Base-by-base conservation (phyloP, 805 yeast species). In the Kuraishia hungarica region DNA sequence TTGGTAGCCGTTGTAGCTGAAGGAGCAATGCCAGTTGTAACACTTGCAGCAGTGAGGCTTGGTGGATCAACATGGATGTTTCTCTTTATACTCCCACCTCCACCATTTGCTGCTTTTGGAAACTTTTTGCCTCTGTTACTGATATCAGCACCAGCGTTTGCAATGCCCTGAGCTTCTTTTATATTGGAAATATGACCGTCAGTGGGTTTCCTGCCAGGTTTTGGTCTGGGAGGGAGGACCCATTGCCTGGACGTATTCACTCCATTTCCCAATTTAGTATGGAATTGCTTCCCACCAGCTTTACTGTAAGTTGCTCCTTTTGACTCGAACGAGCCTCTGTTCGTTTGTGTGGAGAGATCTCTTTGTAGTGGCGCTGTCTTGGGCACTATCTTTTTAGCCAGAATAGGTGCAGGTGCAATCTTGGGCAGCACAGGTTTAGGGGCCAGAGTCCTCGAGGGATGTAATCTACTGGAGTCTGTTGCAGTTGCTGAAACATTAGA, bases 151-250 rank as follows among this genome's bases (percentile, higher is more conserved):
- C 43, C 43, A 8, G 43, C 15, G n/a, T 13, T 35, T 35, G n/a
- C 17, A 3, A 15, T 35, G n/a, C 43, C 43, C 43, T 35, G 43
- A 8, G 43, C 43, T 3, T 35, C 43, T 15, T 35, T 35, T 3
- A 10, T 17, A 17, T 51, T 49, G 7, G 52, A 15, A 26, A 23
- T 26, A 64, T 68, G 5, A 64, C 60, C 53, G 61, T 56, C 56
- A 2, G 54, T 52, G 17, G 79, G 78, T 61, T 74, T 75, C 20
- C 67, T 53, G 6, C 77, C 78, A 0, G 79, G 80, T 56, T 76
- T 77, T 3, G 84, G 83, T 51, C 85, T 67, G 2, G 84, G 84
- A 2, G 84, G 85, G 46, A 80, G 67, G 4, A 79, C 80, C 83
- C 85, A 80, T 58, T 70, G 67, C 51, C 68, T 70, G 2, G 69